phyloP scores from a whole-genome alignment of 495 filamentous ascomycete species.

The Aspergillus sclerotioniger region DNA sequence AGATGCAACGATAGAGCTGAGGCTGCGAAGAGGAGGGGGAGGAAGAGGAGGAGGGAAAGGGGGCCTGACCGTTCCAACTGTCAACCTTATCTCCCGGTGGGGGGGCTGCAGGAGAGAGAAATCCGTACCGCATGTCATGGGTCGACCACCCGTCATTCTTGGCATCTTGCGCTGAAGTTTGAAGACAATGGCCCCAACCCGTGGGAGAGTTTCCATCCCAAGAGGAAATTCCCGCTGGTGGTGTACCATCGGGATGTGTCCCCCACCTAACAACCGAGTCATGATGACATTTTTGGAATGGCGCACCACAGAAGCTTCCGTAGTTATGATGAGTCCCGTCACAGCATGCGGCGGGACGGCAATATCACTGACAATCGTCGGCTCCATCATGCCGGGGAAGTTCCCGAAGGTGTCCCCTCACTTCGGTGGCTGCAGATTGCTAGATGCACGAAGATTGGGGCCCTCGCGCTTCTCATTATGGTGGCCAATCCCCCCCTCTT shows the following conservation, averaged over 20 bases:
- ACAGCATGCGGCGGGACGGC: neutral
- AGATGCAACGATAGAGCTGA: neutral
- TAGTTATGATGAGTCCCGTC: neutral
- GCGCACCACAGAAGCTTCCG: neutral
- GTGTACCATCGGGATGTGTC: neutral
- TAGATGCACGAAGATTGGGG: neutral
- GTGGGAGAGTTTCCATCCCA: too few relatives aligned
- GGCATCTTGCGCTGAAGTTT: too few relatives aligned
- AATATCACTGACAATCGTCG: conserved; percentile 7
- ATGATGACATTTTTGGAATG: neutral
- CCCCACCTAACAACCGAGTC: conserved; percentile 10
- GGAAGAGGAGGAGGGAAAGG: too few relatives aligned
- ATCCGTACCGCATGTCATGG: neutral
- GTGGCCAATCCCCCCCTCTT: neutral
- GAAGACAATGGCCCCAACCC: too few relatives aligned
- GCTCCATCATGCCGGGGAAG: conserved; percentile 14
- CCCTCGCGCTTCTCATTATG: neutral
- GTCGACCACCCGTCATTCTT: neutral
- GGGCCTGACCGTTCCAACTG: neutral
- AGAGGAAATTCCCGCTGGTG: too few relatives aligned
- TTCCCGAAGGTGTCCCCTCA: conserved; percentile 16
- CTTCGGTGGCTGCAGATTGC: conserved; percentile 14
- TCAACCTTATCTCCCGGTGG: conserved; percentile 11
- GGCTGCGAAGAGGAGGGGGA: neutral
- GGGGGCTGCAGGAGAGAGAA: neutral